A percentile compares a stretch with the other conserved stretches of the same genome.
These are phyloP conservation scores for Nephelium lappaceum DNA, from an alignment of 345 rosid species.

Conservation along the genomic window DNA sequence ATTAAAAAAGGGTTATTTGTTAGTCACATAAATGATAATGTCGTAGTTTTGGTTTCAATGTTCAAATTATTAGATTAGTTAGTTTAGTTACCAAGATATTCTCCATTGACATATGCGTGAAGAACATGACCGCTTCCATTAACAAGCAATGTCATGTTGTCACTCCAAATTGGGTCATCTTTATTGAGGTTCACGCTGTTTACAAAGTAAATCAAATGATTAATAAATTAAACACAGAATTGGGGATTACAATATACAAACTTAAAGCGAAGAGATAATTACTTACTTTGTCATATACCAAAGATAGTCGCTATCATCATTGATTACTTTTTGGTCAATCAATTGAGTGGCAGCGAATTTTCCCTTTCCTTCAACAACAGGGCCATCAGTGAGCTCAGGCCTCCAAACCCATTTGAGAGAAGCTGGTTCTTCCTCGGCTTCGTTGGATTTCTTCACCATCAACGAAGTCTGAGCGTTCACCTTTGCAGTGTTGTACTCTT, in stretches of 20 bases:
- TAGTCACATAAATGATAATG: too few species aligned
- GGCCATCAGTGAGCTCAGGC: conserved; percentile 41
- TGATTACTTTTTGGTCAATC: conserved; percentile 58
- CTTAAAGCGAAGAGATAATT: background rate
- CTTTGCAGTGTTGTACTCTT: conserved; percentile 68
- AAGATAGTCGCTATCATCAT: conserved; percentile 62
- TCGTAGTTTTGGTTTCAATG: too few species aligned
- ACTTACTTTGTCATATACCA: conserved; percentile 75
- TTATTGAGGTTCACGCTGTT: conserved; percentile 42
- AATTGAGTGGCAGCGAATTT: conserved; percentile 28
- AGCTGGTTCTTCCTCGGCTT: conserved; percentile 34
- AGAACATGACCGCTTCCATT: conserved; percentile 55
- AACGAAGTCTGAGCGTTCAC: conserved; percentile 57
- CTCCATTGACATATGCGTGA: conserved; percentile 63
- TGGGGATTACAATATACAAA: rapidly evolving
- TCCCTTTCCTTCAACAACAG: conserved; percentile 40
- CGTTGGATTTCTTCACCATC: conserved; percentile 38
- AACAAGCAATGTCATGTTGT: conserved; percentile 43
- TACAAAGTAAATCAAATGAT: background rate
- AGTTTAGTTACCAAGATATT: conserved; percentile 36
- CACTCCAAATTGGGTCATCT: conserved; percentile 51
- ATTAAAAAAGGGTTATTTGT: too few species aligned
- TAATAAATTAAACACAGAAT: background rate
- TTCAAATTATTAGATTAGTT: too few species aligned
- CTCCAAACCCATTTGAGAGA: conserved; percentile 62